A percentile compares a stretch with the other conserved stretches of the same genome.
Evolutionary conservation across 352 stramenopile species (phyloP).

Genomic region (Phytopythium sindhum): DNA sequence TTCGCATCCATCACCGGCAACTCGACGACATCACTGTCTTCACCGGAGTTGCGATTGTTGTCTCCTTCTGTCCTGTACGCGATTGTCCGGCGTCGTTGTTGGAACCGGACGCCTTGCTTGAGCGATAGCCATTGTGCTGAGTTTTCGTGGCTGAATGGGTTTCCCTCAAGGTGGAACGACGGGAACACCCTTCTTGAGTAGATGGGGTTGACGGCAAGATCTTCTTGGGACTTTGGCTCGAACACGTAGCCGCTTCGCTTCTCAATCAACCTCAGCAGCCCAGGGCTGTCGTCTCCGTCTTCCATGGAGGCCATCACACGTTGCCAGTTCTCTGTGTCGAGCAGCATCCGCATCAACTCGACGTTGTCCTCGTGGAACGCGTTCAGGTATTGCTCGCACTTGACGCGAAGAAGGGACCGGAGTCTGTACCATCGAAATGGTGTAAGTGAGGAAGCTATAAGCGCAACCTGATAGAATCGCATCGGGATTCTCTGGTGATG

Average conservation of each 20-base stretch:
- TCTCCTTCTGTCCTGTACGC: background rate
- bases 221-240: conserved; percentile 37
- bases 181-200: conserved; percentile 68
- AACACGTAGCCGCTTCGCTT: conserved; percentile 76
- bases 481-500: no score
- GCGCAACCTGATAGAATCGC: background rate
- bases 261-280: conserved; percentile 66
- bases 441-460: background rate
- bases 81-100: conserved; percentile 14
- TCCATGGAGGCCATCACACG: conserved; percentile 52
- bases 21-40: conserved; percentile 5
- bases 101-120: conserved; percentile 53
- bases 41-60: background rate
- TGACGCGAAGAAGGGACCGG: conserved; percentile 63
- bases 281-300: conserved; percentile 38
- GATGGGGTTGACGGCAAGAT: conserved; percentile 49
- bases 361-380: conserved; percentile 80
- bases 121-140: conserved; percentile 52
- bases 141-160: conserved; percentile 58
- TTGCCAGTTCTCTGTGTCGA: conserved; percentile 85
- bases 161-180: conserved; percentile 52
- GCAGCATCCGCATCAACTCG: conserved; percentile 76
- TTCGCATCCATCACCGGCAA: conserved; percentile 27
- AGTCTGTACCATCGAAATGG: conserved; percentile 30
- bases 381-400: conserved; percentile 81